Evolutionary conservation across 139 green algal genomes (phyloP).

Genomic region (Pleodorina starrii): DNA sequence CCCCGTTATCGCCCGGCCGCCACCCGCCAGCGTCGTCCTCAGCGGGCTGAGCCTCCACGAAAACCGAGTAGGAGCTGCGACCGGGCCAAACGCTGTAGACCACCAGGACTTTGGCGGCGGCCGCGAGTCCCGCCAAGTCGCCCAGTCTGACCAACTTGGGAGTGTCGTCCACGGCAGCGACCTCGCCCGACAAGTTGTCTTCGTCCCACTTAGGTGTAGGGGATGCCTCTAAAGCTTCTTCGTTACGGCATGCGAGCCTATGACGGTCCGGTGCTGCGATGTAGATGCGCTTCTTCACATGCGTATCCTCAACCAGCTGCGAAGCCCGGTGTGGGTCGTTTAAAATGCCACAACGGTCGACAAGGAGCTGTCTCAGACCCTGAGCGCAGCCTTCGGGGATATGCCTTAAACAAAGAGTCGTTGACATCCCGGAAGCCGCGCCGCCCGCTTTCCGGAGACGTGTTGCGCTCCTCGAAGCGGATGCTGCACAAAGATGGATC

Average conservation of each 20-base stretch:
- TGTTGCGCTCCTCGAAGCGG: no score
- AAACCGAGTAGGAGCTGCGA: constrained; percentile 27
- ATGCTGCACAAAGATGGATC: no score
- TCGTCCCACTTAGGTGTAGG: not conserved
- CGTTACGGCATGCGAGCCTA: not conserved
- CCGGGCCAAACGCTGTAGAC: not conserved
- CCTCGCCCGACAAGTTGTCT: not conserved
- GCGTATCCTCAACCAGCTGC: not conserved
- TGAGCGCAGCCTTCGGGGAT: not conserved
- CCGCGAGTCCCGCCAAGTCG: not conserved
- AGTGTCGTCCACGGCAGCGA: not conserved
- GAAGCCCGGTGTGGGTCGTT: not conserved
- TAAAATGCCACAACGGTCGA: not conserved
- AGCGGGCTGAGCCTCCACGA: not conserved
- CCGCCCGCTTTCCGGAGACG: no score
- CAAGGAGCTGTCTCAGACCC: not conserved
- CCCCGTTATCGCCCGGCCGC: no score
- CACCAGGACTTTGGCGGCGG: not conserved
- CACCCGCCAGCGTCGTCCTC: not conserved
- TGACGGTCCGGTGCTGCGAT: not conserved
- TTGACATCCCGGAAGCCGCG: no score
- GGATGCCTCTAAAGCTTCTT: not conserved
- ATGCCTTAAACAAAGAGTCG: no score
- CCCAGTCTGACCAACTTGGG: no score
- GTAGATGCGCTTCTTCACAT: not conserved